A percentile compares a stretch with the other conserved stretches of the same genome.
phyloP scores from a whole-genome alignment of 169 alveolate genomes.

The Theileria orientalis region DNA sequence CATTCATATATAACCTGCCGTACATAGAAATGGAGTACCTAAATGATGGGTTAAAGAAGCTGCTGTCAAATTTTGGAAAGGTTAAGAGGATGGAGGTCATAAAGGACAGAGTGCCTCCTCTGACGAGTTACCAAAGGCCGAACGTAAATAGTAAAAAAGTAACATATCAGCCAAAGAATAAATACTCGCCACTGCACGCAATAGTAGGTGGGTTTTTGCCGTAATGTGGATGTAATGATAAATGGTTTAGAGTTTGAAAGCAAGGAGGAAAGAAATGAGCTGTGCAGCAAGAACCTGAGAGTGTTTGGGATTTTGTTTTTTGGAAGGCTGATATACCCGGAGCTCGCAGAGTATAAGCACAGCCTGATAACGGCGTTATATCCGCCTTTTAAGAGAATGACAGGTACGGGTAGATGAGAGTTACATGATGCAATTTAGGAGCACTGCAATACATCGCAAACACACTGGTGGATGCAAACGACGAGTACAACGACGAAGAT shows the following conservation, averaged over 20 bases:
- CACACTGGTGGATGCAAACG: conserved; percentile 29
- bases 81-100: conserved; percentile 27
- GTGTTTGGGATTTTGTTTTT: conserved; percentile 49
- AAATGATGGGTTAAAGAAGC: conserved; percentile 8
- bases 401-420: neutral
- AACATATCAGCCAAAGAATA: conserved; percentile 50
- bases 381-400: conserved; percentile 56
- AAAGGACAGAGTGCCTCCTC: conserved; percentile 54
- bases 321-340: conserved; percentile 64
- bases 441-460: conserved; percentile 61
- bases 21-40: conserved; percentile 41
- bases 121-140: conserved; percentile 30
- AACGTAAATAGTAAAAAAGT: conserved; percentile 8
- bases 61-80: conserved; percentile 25
- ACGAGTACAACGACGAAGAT: neutral
- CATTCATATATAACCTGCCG: conserved; percentile 61
- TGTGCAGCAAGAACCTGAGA: conserved; percentile 44
- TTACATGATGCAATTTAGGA: conserved; percentile 4
- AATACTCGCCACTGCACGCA: conserved; percentile 62
- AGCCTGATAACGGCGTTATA: conserved; percentile 45
- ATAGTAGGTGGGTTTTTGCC: conserved; percentile 35
- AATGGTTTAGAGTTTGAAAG: conserved; percentile 29
- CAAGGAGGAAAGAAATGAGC: conserved; percentile 31
- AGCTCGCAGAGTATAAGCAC: conserved; percentile 50
- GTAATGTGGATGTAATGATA: neutral